phyloP scores from a whole-genome alignment of 192 early-diverging fungal species.

The Linderina pennispora region DNA sequence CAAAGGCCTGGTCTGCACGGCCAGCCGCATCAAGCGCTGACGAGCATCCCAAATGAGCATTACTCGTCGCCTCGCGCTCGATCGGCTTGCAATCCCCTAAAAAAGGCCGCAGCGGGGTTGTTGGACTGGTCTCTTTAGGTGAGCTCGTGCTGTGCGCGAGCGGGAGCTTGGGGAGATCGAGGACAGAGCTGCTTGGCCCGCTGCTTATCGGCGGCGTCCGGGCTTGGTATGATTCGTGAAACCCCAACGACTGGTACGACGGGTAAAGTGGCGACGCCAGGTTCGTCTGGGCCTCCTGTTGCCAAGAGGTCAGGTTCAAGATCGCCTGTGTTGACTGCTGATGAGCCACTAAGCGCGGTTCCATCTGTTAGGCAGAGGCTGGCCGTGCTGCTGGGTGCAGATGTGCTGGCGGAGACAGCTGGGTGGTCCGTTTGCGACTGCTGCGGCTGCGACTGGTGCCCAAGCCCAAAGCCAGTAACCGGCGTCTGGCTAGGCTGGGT shows the following conservation, averaged over 20 bases:
- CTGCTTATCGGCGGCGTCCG: background rate
- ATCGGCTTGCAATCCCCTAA: constrained; percentile 25
- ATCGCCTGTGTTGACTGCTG: constrained; percentile 35
- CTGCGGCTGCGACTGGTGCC: background rate
- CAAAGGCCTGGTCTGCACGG: no score
- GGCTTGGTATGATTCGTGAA: constrained; percentile 1
- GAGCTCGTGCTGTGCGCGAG: background rate
- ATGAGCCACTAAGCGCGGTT: constrained; percentile 14
- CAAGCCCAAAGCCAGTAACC: no score
- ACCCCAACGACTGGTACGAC: constrained; percentile 6
- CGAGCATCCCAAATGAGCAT: no score
- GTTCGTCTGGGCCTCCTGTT: constrained; percentile 7
- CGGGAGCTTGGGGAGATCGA: background rate
- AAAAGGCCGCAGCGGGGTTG: constrained; percentile 10
- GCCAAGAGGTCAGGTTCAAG: constrained; percentile 26
- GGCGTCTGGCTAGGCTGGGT: background rate
- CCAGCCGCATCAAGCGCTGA: no score
- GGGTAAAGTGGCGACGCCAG: constrained; percentile 5
- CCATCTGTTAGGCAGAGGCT: background rate
- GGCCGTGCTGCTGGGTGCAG: background rate
- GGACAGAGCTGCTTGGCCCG: background rate
- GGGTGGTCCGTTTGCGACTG: no score
- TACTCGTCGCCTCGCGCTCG: constrained; percentile 11
- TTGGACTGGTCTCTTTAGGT: background rate
- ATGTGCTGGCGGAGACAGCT: background rate